Base-by-base conservation (phyloP, 768 basidiomycete genomes). In the Mycena epipterygia region DNA sequence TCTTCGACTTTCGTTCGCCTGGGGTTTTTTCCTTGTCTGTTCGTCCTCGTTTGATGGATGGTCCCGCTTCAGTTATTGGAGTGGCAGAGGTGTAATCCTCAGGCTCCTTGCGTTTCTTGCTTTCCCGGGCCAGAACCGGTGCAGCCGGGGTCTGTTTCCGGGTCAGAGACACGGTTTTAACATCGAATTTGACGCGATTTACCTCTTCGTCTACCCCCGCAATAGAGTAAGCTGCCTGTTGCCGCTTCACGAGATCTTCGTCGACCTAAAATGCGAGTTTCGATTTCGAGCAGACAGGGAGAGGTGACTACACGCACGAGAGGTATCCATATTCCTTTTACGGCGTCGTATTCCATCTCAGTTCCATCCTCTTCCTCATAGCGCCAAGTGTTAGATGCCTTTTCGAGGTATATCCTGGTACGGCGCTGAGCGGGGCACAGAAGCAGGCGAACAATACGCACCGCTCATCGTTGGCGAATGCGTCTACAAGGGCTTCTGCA, bases 211-310 rank as follows among this genome's bases (percentile, higher is more conserved):
- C 97, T 27, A 99, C 96, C 13, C 97, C 98, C 17, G 85, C 86
- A 2, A 99, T 86, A 0, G 95, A 93, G 81, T 99, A 99, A 1
- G 96, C 97, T 0, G 95, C 96, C 84, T 99, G 98, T 79, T 99
- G 97, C 27, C 90, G 91, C 77, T 90, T 91, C 66, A 97, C 73
- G 16, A 95, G 84, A 61, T 97, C 95, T 71, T 97, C 95, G 73
- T 96, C 94, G 37, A 97, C 85, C 96, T 97, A 75, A 23, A 71
- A 52, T 60, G 39, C 57, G 48, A 25, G 33, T 52, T 69, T 30
- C n/a, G 52, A 39, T 35, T n/a, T 33, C 33, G 25, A 48, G 32
- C 30, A 49, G 32, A 33, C 49, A 41, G n/a, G 16, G 21, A 19
- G 41, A 16, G n/a, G 29, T n/a, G 14, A 64, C 33, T 49, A 35